A percentile compares a stretch with the other conserved stretches of the same genome.
These are phyloP conservation scores for Cladophialophora carrionii DNA, from an alignment of 2,329 filamentous ascomycete species.

Conservation along the genomic window DNA sequence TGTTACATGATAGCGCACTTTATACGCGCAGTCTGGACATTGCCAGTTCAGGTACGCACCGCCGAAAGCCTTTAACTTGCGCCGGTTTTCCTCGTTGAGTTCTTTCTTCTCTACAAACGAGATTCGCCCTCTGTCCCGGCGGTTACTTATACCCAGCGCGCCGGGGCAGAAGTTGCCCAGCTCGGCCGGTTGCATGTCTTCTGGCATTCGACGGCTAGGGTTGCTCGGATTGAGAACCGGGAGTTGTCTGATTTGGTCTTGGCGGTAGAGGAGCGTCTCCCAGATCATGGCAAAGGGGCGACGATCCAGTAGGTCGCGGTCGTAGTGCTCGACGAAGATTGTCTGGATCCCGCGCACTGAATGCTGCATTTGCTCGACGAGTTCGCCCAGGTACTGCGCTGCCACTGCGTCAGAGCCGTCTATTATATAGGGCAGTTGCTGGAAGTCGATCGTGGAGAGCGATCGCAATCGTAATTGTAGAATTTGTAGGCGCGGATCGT, in stretches of 20 bases:
- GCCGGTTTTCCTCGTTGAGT: conserved; percentile 29
- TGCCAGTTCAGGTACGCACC: conserved; percentile 38
- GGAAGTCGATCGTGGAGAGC: conserved; percentile 28
- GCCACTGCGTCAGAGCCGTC: conserved; percentile 32
- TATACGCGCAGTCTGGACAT: conserved; percentile 37
- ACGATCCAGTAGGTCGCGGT: conserved; percentile 33
- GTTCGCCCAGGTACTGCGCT: conserved; percentile 28
- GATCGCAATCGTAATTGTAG: conserved; percentile 29
- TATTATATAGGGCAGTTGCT: conserved; percentile 33
- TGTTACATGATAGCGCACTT: conserved; percentile 36
- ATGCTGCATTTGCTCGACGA: conserved; percentile 35
- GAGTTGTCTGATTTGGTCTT: conserved; percentile 31
- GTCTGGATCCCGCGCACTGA: conserved; percentile 34
- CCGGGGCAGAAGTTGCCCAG: conserved; percentile 37
- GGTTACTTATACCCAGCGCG: conserved; percentile 37
- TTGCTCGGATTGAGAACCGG: conserved; percentile 27
- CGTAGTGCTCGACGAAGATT: conserved; percentile 38
- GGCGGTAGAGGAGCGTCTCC: conserved; percentile 31
- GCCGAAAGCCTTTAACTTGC: conserved; percentile 27
- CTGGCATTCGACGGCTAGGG: conserved; percentile 27
- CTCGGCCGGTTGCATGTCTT: conserved; percentile 28
- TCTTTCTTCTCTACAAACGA: conserved; percentile 31
- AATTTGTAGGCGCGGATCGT: conserved; percentile 38
- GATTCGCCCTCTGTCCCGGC: conserved; percentile 35
- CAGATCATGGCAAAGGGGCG: conserved; percentile 34